Conservation (phyloP, 495 filamentous ascomycete species). For the Pseudotulostoma volvatum region DNA sequence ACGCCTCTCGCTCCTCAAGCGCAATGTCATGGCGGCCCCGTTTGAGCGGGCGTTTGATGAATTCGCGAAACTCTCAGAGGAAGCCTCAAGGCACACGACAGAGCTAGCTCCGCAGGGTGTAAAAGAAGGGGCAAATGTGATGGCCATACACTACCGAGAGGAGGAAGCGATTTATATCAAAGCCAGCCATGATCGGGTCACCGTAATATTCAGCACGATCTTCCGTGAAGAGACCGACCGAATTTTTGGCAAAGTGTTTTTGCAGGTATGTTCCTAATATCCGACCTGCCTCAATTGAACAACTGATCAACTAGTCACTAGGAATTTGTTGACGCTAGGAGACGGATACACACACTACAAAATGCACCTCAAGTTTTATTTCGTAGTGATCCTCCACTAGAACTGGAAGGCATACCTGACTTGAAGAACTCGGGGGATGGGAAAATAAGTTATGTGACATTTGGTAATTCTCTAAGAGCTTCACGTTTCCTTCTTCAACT, state of each 20-base stretch:
- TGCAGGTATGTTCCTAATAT: slow-evolving; percentile 33
- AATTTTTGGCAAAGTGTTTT: slow-evolving; percentile 91
- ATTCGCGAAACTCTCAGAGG: slow-evolving; percentile 67
- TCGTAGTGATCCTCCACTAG: slow-evolving; percentile 83
- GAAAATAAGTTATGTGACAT: slow-evolving; percentile 93
- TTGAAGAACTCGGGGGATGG: slow-evolving; percentile 52
- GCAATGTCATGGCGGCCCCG: slow-evolving; percentile 94
- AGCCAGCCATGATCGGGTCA: slow-evolving; percentile 88
- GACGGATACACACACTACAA: slow-evolving; percentile 67
- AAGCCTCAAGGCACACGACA: slow-evolving; percentile 74
- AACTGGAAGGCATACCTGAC: slow-evolving; percentile 73
- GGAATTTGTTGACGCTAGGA: slow-evolving; percentile 92
- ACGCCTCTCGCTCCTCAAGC: slow-evolving; percentile 76
- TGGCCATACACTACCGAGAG: slow-evolving; percentile 93
- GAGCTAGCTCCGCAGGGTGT: slow-evolving; percentile 85
- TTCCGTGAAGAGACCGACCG: slow-evolving; percentile 96
- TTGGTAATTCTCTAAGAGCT: no score
- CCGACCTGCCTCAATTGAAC: no score
- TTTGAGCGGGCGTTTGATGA: slow-evolving; percentile 95
- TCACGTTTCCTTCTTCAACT: no score
- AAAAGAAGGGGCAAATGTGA: slow-evolving; percentile 76
- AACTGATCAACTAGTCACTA: slow-evolving; percentile 22
- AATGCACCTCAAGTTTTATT: slow-evolving; percentile 98
- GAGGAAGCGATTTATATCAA: slow-evolving; percentile 99
- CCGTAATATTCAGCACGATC: slow-evolving; percentile 96